These are phyloP conservation scores for Bocquillonia castaneifolia DNA, from an alignment of 441 rosid genomes.

Conservation along the genomic window DNA sequence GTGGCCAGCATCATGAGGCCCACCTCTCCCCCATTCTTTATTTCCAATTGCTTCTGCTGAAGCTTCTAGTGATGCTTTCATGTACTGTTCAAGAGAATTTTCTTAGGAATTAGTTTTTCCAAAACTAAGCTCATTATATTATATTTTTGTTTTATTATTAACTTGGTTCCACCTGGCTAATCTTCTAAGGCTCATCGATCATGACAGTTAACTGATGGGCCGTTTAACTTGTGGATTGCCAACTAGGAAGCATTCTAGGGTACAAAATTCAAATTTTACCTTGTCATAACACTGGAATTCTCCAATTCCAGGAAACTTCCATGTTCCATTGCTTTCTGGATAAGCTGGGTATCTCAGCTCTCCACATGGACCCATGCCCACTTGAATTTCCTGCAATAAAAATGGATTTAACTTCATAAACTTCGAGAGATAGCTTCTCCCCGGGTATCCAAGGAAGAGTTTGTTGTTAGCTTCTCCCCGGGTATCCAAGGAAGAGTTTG, in stretches of 20 bases:
- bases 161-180: background rate
- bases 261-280: constrained; percentile 36
- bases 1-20: constrained; percentile 82
- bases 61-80: constrained; percentile 78
- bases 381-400: constrained; percentile 82
- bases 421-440: background rate
- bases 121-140: background rate
- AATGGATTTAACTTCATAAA: constrained; percentile 16
- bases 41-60: constrained; percentile 63
- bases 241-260: background rate
- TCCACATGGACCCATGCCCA: constrained; percentile 96
- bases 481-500: background rate
- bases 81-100: constrained; percentile 52
- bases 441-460: background rate
- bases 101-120: constrained; percentile 21
- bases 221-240: background rate
- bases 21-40: constrained; percentile 66
- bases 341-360: constrained; percentile 88
- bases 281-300: constrained; percentile 95
- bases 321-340: constrained; percentile 93
- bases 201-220: background rate
- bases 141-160: background rate
- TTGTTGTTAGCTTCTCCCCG: background rate
- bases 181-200: background rate
- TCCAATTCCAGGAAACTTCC: constrained; percentile 93